Evolutionary conservation across 768 basidiomycete species (phyloP).

Genomic region (Piloderma croceum): DNA sequence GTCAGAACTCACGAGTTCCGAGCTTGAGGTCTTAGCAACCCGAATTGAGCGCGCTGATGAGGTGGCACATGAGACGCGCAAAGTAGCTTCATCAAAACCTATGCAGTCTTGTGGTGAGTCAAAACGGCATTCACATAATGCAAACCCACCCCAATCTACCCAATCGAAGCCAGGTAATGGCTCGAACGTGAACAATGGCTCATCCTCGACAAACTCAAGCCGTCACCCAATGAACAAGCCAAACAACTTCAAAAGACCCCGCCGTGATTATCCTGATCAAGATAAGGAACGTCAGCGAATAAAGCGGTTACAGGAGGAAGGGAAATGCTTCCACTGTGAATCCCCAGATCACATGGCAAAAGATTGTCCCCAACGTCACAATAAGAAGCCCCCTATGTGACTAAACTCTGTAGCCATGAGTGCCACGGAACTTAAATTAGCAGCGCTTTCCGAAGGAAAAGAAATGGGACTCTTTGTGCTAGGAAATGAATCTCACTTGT

Average conservation of each 20-base stretch:
- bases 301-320: conserved; percentile 7
- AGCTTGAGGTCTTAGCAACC: conserved; percentile 2
- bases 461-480: too few species aligned
- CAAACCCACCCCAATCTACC: too few species aligned
- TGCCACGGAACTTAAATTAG: too few species aligned
- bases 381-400: too few species aligned
- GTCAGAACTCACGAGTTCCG: neutral
- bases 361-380: conserved; percentile 9
- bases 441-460: too few species aligned
- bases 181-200: neutral
- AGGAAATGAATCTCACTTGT: too few species aligned
- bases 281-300: conserved; percentile 2
- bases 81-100: too few species aligned
- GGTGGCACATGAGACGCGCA: too few species aligned
- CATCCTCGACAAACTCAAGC: neutral
- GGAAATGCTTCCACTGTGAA: conserved; percentile 10
- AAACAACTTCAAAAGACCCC: neutral
- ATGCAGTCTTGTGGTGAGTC: too few species aligned
- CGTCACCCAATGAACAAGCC: neutral
- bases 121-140: too few species aligned
- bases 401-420: too few species aligned
- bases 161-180: neutral
- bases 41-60: conserved; percentile 7
- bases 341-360: conserved; percentile 7
- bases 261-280: neutral